A percentile compares a stretch with the other conserved stretches of the same genome.
These are phyloP conservation scores for Candida vartiovaarae DNA, from an alignment of 805 yeast species.

Conservation along the genomic window DNA sequence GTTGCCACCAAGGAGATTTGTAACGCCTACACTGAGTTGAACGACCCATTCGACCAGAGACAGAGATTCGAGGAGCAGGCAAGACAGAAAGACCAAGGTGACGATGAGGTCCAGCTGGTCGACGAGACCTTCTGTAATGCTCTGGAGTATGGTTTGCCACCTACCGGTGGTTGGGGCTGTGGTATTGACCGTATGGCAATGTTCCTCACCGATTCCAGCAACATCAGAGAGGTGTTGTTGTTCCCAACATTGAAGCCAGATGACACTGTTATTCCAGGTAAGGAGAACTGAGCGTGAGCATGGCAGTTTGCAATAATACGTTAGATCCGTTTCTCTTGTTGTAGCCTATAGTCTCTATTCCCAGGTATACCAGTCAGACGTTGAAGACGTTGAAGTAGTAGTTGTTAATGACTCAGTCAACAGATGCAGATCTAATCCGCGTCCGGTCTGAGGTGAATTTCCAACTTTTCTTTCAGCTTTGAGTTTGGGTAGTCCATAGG, in stretches of 20 bases:
- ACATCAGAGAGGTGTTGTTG: slow-evolving; percentile 93
- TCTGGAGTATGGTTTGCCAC: slow-evolving; percentile 96
- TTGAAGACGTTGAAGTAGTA: too few relatives aligned
- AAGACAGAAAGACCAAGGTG: slow-evolving; percentile 97
- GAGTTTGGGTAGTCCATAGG: too few relatives aligned
- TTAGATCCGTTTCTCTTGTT: too few relatives aligned
- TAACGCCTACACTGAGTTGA: slow-evolving; percentile 97
- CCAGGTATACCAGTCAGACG: too few relatives aligned
- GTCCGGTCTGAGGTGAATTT: too few relatives aligned
- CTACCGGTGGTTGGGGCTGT: slow-evolving; percentile 99
- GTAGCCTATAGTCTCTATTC: too few relatives aligned
- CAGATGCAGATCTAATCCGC: too few relatives aligned
- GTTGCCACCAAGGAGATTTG: slow-evolving; percentile 98
- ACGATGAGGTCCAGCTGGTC: slow-evolving; percentile 94
- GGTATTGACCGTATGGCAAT: slow-evolving; percentile 97
- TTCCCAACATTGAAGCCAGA: slow-evolving; percentile 99
- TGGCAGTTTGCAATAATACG: too few relatives aligned
- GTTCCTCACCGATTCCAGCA: slow-evolving; percentile 95
- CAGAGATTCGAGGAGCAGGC: slow-evolving; percentile 98
- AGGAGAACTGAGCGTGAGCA: background rate
- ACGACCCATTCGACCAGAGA: slow-evolving; percentile 98
- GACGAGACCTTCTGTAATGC: slow-evolving; percentile 98
- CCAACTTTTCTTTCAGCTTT: too few relatives aligned
- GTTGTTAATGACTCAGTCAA: too few relatives aligned
- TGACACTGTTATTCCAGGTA: slow-evolving; percentile 20